Conservation (phyloP, 1,284 basidiomycete species). For the Coniophora puteana region DNA sequence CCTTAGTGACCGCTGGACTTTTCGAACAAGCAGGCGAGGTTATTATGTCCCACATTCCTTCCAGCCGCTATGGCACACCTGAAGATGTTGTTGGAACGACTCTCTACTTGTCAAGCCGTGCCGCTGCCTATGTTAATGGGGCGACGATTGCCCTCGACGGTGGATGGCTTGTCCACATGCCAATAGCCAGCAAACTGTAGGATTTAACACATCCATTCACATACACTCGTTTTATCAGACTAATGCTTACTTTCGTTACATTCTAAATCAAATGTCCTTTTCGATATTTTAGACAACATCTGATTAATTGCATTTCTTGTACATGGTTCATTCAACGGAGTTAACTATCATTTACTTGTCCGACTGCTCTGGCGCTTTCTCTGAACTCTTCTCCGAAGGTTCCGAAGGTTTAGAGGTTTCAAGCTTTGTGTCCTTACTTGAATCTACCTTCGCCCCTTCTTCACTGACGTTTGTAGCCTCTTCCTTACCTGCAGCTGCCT, state of each 20-base stretch:
- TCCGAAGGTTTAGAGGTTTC: too few species aligned
- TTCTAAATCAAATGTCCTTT: conserved; percentile 1
- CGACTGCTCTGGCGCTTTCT: too few species aligned
- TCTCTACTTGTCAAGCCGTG: conserved; percentile 56
- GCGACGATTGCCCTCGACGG: conserved; percentile 62
- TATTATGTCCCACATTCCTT: conserved; percentile 45
- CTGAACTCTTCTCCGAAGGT: too few species aligned
- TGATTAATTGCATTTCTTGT: not conserved
- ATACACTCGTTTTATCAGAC: not conserved
- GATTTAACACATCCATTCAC: conserved; percentile 4
- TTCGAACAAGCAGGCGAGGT: conserved; percentile 45
- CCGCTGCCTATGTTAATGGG: conserved; percentile 62
- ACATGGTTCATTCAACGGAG: conserved; percentile 3
- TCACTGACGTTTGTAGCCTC: conserved; percentile 7
- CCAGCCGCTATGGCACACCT: conserved; percentile 54
- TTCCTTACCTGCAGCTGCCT: not conserved
- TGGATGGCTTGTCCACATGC: conserved; percentile 38
- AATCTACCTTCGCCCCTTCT: conserved; percentile 4
- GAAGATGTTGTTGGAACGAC: conserved; percentile 64
- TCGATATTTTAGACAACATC: not conserved
- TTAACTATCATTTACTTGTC: conserved; percentile 1
- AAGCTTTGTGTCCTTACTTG: not conserved
- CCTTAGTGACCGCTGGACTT: conserved; percentile 58
- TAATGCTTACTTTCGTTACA: not conserved
- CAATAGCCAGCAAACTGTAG: conserved; percentile 20